Conservation (phyloP, 225 moss, liverwort and hornwort species). For the Climacium dendroides region DNA sequence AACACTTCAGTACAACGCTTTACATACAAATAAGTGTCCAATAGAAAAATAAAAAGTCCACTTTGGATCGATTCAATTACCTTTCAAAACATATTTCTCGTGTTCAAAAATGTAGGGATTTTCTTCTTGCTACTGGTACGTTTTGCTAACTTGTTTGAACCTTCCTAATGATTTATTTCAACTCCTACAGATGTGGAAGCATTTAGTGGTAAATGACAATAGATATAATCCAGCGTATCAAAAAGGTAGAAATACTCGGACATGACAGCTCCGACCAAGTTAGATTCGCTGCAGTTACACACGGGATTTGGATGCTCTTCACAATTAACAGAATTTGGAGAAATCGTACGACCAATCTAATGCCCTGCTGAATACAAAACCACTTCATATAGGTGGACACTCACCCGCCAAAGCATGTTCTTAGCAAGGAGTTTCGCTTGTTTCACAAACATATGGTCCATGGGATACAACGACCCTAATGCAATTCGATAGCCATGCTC, state of each 20-base stretch:
- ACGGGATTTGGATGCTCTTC: not conserved
- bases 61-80: not conserved
- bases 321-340: not conserved
- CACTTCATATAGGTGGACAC: not conserved
- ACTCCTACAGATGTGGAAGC: not conserved
- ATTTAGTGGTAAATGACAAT: not conserved
- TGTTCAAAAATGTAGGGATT: not conserved
- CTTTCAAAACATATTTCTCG: not conserved
- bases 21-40: not conserved
- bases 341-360: not conserved
- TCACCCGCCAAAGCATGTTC: conserved; percentile 53
- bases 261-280: not conserved
- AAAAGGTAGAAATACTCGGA: not conserved
- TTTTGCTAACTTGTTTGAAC: not conserved
- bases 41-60: not conserved
- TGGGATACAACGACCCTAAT: conserved; percentile 46
- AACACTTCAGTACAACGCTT: not conserved
- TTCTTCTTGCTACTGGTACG: not conserved
- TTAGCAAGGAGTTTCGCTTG: conserved; percentile 26
- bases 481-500: conserved; percentile 49
- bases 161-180: not conserved
- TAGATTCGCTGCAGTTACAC: not conserved
- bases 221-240: not conserved
- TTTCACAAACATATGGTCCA: conserved; percentile 48
- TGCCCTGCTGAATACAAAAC: not conserved